Conservation (phyloP, 345 rosid genomes). For the Eucalyptus grandis region DNA sequence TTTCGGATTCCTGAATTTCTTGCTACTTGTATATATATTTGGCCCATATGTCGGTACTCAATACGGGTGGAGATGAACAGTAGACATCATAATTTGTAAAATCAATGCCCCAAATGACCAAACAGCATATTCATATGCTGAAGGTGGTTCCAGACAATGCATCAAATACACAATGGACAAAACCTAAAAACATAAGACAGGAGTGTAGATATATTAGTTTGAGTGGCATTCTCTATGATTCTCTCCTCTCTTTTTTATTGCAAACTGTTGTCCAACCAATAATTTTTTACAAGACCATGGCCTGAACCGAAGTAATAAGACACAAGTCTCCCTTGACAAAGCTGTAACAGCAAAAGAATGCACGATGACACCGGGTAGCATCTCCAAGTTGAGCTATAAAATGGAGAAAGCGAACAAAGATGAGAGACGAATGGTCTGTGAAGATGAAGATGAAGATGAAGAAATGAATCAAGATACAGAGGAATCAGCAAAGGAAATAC, state of each 20-base stretch:
- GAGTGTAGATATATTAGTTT: neutral
- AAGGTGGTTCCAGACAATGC: neutral
- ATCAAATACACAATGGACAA: neutral
- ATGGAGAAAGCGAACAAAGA: neutral
- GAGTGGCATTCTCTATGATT: neutral
- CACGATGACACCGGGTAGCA: neutral
- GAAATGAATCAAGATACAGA: no score
- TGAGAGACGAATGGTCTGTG: neutral
- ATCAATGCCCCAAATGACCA: neutral
- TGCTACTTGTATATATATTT: neutral
- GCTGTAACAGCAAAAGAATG: neutral
- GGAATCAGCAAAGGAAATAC: no score
- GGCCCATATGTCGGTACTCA: neutral
- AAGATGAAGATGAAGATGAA: no score
- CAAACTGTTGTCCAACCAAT: neutral
- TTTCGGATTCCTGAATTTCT: neutral
- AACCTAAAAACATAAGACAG: neutral
- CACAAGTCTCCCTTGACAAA: neutral
- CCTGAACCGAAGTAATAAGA: neutral
- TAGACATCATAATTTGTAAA: neutral
- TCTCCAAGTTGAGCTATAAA: neutral
- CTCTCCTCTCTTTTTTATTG: neutral
- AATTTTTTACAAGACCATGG: neutral
- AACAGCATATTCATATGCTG: neutral
- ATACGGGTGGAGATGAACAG: neutral